These are phyloP conservation scores for Clonostachys solani DNA, from an alignment of 2,329 filamentous ascomycete genomes.

Conservation along the genomic window DNA sequence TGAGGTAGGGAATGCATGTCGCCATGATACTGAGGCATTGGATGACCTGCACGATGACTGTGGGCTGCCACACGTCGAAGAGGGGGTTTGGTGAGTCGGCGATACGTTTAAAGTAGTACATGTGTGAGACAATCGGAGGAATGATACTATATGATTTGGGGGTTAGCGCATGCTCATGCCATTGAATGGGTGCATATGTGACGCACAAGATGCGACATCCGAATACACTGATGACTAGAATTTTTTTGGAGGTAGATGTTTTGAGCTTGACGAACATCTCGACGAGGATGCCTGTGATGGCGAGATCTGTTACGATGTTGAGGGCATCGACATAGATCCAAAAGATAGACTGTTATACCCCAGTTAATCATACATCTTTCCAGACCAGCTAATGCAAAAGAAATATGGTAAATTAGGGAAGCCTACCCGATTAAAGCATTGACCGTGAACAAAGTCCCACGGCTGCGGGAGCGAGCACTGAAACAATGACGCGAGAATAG, in stretches of 20 bases:
- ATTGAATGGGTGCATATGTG: not conserved
- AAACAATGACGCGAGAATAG: constrained; percentile 6
- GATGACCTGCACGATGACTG: constrained; percentile 15
- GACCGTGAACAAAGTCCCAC: constrained; percentile 8
- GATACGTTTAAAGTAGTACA: constrained; percentile 14
- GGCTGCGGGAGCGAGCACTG: constrained; percentile 9
- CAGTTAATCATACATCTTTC: too few species aligned
- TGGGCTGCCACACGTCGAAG: constrained; percentile 15
- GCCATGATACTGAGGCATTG: constrained; percentile 18
- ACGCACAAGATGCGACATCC: not conserved
- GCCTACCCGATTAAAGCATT: constrained; percentile 10
- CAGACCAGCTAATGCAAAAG: not conserved
- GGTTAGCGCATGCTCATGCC: not conserved
- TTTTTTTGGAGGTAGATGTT: not conserved
- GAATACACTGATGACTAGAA: not conserved
- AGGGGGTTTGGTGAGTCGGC: constrained; percentile 11
- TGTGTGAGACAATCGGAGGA: constrained; percentile 11
- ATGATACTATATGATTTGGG: constrained; percentile 6
- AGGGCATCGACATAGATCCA: constrained; percentile 7
- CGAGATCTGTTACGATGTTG: constrained; percentile 1
- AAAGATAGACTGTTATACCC: constrained; percentile 3
- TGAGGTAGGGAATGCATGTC: constrained; percentile 19
- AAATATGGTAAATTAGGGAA: not conserved
- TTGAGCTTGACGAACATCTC: constrained; percentile 1
- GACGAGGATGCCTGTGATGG: not conserved